phyloP scores from a whole-genome alignment of 2,329 filamentous ascomycete species.

The Immersiporthe knoxdaviesiana region DNA sequence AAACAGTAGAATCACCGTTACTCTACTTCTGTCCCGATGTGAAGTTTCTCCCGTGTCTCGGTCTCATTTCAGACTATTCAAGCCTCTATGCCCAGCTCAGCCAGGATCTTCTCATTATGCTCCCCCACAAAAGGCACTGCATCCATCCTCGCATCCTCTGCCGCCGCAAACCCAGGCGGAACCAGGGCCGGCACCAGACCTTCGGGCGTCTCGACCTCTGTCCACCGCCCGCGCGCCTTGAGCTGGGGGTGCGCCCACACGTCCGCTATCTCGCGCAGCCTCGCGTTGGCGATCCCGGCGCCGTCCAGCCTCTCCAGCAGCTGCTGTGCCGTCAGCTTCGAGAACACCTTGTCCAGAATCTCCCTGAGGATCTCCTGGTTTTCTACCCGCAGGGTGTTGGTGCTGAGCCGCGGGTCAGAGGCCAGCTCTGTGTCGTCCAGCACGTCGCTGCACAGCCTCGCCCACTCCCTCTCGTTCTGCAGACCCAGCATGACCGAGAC shows the following conservation, averaged over 20 bases:
- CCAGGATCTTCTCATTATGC: slow-evolving; percentile 52
- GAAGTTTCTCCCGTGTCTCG: no score
- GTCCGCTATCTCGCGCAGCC: slow-evolving; percentile 57
- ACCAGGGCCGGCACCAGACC: slow-evolving; percentile 53
- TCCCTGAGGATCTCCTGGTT: slow-evolving; percentile 50
- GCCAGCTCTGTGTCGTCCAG: slow-evolving; percentile 47
- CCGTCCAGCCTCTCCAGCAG: slow-evolving; percentile 48
- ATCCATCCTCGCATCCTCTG: slow-evolving; percentile 42
- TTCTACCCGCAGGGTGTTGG: slow-evolving; percentile 48
- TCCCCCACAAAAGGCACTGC: slow-evolving; percentile 53
- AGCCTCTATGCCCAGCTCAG: slow-evolving; percentile 44
- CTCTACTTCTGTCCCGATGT: no score
- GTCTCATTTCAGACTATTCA: neutral
- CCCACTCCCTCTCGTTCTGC: slow-evolving; percentile 62
- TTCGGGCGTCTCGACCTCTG: slow-evolving; percentile 50
- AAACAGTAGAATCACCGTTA: no score
- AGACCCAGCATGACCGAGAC: slow-evolving; percentile 59
- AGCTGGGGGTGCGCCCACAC: slow-evolving; percentile 60
- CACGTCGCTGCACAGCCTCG: slow-evolving; percentile 50
- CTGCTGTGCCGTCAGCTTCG: slow-evolving; percentile 42
- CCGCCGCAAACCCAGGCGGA: slow-evolving; percentile 47
- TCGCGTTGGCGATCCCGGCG: slow-evolving; percentile 58
- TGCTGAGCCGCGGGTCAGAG: slow-evolving; percentile 50
- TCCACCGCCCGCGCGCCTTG: slow-evolving; percentile 53
- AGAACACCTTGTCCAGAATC: slow-evolving; percentile 51